phyloP scores from a whole-genome alignment of 345 rosid species.

The Microcos paniculata region DNA sequence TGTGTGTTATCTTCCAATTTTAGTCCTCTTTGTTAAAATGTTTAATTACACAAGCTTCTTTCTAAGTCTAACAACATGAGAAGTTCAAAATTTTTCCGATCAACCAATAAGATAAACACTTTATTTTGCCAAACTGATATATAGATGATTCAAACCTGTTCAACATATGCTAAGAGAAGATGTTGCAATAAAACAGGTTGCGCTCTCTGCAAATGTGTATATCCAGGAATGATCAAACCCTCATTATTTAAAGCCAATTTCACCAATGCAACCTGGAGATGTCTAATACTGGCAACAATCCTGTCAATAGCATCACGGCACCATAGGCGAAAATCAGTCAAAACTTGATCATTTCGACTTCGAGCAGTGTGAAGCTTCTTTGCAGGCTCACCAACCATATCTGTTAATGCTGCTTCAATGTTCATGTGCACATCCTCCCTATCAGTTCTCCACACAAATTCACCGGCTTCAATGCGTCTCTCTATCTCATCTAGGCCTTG shows the following conservation, averaged over 20 bases:
- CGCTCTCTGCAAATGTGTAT: constrained; percentile 94
- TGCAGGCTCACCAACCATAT: constrained; percentile 95
- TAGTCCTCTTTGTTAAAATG: neutral
- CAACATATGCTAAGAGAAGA: constrained; percentile 81
- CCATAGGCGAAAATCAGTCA: constrained; percentile 90
- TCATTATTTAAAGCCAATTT: constrained; percentile 65
- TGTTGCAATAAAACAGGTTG: constrained; percentile 89
- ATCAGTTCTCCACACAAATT: constrained; percentile 88
- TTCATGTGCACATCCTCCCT: constrained; percentile 98
- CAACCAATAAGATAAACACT: neutral
- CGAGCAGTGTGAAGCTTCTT: constrained; percentile 96
- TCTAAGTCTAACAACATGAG: neutral
- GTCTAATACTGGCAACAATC: constrained; percentile 38
- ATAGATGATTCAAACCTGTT: constrained; percentile 54
- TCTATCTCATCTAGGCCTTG: constrained; percentile 77
- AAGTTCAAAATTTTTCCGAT: neutral
- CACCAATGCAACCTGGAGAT: constrained; percentile 70
- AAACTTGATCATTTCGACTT: constrained; percentile 86
- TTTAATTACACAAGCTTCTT: neutral
- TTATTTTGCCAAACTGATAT: neutral
- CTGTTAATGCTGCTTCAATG: constrained; percentile 90
- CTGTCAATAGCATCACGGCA: constrained; percentile 88
- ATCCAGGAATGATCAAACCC: constrained; percentile 84
- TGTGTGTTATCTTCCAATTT: neutral
- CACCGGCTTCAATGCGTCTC: constrained; percentile 54